phyloP scores from a whole-genome alignment of 257 asterid species.

The Echites panduratus region DNA sequence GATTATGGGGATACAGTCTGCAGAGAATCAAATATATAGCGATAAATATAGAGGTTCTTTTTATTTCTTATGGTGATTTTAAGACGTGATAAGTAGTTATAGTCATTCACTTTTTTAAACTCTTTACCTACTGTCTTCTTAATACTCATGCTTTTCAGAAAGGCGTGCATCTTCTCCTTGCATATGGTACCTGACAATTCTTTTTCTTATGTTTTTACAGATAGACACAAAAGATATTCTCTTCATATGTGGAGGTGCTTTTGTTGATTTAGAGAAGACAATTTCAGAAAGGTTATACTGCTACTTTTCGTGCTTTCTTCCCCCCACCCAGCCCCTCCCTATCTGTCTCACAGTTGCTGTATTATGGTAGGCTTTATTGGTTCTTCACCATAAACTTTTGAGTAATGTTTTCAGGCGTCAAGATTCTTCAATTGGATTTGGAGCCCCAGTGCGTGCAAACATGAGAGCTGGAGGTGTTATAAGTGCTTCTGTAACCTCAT shows the following conservation, averaged over 20 bases:
- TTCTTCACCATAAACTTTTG: slow-evolving; percentile 15
- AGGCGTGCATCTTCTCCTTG: not conserved
- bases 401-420: slow-evolving; percentile 66
- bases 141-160: not conserved
- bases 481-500: slow-evolving; percentile 79
- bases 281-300: slow-evolving; percentile 81
- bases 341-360: not conserved
- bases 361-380: not conserved
- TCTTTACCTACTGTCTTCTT: not conserved
- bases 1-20: not conserved
- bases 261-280: slow-evolving; percentile 94
- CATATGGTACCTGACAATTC: not conserved
- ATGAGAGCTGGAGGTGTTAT: slow-evolving; percentile 78
- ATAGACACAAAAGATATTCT: slow-evolving; percentile 98
- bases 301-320: not conserved
- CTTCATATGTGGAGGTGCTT: slow-evolving; percentile 97
- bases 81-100: not conserved
- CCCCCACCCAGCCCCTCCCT: not conserved
- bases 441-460: slow-evolving; percentile 95
- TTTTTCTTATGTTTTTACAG: slow-evolving; percentile 33
- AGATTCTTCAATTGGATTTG: slow-evolving; percentile 97
- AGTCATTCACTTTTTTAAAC: not conserved
- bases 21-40: not conserved
- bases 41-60: not conserved
- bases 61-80: not conserved